Evolutionary conservation across 441 rosid species (phyloP).

Genomic region (Pelargonium fulgidum): DNA sequence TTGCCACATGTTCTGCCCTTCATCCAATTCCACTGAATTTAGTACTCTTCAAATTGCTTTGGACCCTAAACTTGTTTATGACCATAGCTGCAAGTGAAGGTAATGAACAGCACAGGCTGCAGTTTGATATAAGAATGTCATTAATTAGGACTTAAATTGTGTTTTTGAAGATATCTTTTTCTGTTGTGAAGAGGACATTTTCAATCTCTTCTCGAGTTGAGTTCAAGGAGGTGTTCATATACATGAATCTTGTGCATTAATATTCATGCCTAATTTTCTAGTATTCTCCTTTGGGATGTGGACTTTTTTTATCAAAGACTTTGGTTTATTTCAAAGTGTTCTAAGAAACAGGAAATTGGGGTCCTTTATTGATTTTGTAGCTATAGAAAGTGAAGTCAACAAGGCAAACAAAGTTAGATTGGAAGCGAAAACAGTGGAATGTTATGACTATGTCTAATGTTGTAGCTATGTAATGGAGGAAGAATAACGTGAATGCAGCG

Average conservation of each 20-base stretch:
- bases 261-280: too few relatives aligned
- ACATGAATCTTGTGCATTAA: too few relatives aligned
- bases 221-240: conserved; percentile 22
- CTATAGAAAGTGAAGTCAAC: conserved; percentile 48
- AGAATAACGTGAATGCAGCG: background rate
- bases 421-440: conserved; percentile 20
- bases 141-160: conserved; percentile 35
- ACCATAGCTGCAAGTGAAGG: conserved; percentile 42
- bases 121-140: conserved; percentile 61
- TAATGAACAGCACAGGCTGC: too few relatives aligned
- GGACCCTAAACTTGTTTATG: conserved; percentile 44
- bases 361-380: conserved; percentile 41
- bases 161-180: conserved; percentile 44
- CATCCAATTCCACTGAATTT: conserved; percentile 68
- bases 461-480: conserved; percentile 19
- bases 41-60: conserved; percentile 50
- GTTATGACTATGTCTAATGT: conserved; percentile 18
- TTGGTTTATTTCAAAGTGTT: conserved; percentile 26
- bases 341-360: conserved; percentile 31
- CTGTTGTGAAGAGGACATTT: conserved; percentile 39
- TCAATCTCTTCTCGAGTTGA: conserved; percentile 35
- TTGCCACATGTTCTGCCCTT: conserved; percentile 43
- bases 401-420: conserved; percentile 36
- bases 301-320: conserved; percentile 27
- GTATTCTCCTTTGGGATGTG: too few relatives aligned